phyloP scores from a whole-genome alignment of 805 yeast genomes.

The Monosporozyma aquatica region DNA sequence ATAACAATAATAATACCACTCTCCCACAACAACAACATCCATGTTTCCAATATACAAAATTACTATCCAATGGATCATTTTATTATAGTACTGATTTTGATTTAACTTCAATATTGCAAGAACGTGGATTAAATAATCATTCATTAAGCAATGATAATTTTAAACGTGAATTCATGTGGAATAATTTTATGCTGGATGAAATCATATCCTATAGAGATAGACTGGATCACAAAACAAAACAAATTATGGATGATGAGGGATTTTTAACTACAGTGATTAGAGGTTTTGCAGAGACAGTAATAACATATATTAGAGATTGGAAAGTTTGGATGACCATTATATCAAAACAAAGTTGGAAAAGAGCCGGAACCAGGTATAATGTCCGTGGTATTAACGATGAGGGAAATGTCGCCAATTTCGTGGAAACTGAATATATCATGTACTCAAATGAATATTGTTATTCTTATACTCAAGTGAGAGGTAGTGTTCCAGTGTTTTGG shows the following conservation, averaged over 20 bases:
- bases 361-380: conserved; percentile 93
- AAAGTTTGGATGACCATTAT: conserved; percentile 59
- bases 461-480: conserved; percentile 81
- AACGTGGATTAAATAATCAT: conserved; percentile 47
- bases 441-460: conserved; percentile 47
- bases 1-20: background rate
- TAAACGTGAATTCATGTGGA: conserved; percentile 93
- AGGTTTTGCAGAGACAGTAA: conserved; percentile 82
- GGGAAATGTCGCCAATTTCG: conserved; percentile 92
- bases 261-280: conserved; percentile 87
- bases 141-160: conserved; percentile 47
- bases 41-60: conserved; percentile 66
- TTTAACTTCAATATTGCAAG: conserved; percentile 75
- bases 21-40: conserved; percentile 56
- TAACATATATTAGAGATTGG: conserved; percentile 31
- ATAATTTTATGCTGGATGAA: conserved; percentile 78
- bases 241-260: conserved; percentile 59
- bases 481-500: conserved; percentile 95
- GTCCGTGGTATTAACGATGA: conserved; percentile 94
- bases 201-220: conserved; percentile 64
- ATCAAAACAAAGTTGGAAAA: conserved; percentile 87
- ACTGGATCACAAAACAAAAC: conserved; percentile 48
- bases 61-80: conserved; percentile 80
- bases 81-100: conserved; percentile 90
- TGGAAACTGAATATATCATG: conserved; percentile 80